These are phyloP conservation scores for Emergomyces orientalis DNA, from an alignment of 2,329 filamentous ascomycete genomes.

Conservation along the genomic window DNA sequence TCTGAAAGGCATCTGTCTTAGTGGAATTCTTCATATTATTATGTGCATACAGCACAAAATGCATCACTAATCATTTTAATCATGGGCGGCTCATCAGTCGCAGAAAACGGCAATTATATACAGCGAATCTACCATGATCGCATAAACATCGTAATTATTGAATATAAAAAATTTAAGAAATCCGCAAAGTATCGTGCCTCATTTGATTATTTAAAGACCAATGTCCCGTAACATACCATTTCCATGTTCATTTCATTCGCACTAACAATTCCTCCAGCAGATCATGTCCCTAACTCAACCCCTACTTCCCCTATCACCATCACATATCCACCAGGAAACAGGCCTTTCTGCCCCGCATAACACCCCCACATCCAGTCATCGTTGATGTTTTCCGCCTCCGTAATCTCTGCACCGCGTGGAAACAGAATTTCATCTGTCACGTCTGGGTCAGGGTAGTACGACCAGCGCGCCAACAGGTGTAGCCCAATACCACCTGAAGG, in stretches of 20 bases:
- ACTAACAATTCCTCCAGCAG: too few relatives aligned
- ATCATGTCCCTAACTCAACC: background rate
- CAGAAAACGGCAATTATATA: too few relatives aligned
- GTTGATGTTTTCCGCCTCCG: slow-evolving; percentile 78
- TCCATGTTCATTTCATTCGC: too few relatives aligned
- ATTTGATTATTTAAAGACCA: background rate
- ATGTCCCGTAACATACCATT: background rate
- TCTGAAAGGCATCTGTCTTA: background rate
- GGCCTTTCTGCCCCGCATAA: slow-evolving; percentile 68
- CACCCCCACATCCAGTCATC: slow-evolving; percentile 83
- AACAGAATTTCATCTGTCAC: slow-evolving; percentile 67
- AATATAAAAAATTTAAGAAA: background rate
- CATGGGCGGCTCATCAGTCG: too few relatives aligned
- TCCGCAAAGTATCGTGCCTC: too few relatives aligned
- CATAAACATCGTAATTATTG: background rate
- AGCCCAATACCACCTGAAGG: slow-evolving; percentile 66
- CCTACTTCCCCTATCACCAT: slow-evolving; percentile 36
- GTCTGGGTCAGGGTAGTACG: slow-evolving; percentile 59
- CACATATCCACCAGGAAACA: slow-evolving; percentile 76
- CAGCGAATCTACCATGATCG: background rate
- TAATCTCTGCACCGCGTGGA: slow-evolving; percentile 70
- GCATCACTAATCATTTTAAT: too few relatives aligned
- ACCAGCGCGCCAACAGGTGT: slow-evolving; percentile 58
- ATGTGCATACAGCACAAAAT: background rate
- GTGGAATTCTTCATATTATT: background rate